A percentile compares a stretch with the other conserved stretches of the same genome.
Conservation (phyloP, 345 rosid genomes). For the Iberis pinnata region DNA sequence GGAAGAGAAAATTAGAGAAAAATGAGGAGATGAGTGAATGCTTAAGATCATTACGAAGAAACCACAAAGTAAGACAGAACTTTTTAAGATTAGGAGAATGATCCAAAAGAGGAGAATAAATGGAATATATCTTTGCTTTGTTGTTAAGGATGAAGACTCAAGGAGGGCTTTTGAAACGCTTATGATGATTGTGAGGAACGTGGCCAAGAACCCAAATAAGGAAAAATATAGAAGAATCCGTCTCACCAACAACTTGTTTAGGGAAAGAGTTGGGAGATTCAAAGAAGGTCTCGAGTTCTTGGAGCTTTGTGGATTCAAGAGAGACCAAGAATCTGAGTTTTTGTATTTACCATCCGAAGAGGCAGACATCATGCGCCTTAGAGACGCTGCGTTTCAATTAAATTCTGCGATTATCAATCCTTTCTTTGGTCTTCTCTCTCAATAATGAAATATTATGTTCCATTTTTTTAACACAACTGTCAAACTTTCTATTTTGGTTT, state of each 20-base stretch:
- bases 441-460: no score
- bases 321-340: slow-evolving; percentile 40
- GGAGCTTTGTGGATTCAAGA: slow-evolving; percentile 78
- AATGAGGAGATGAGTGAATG: slow-evolving; percentile 60
- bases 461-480: no score
- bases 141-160: slow-evolving; percentile 46
- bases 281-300: slow-evolving; percentile 62
- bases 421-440: slow-evolving; percentile 64
- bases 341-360: slow-evolving; percentile 44
- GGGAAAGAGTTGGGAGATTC: slow-evolving; percentile 59
- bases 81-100: neutral
- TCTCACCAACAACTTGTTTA: slow-evolving; percentile 51
- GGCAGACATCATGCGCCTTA: slow-evolving; percentile 40
- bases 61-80: slow-evolving; percentile 41
- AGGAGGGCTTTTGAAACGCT: slow-evolving; percentile 63
- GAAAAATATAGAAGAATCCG: slow-evolving; percentile 75
- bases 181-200: slow-evolving; percentile 53
- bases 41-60: slow-evolving; percentile 56
- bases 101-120: neutral
- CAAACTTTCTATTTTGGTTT: no score
- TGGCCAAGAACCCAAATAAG: slow-evolving; percentile 42
- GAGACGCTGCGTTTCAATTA: slow-evolving; percentile 45
- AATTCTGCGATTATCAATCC: slow-evolving; percentile 64
- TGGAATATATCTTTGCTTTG: neutral
- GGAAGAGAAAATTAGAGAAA: slow-evolving; percentile 36